phyloP scores from a whole-genome alignment of 768 basidiomycete genomes.

The Terana coerulea region DNA sequence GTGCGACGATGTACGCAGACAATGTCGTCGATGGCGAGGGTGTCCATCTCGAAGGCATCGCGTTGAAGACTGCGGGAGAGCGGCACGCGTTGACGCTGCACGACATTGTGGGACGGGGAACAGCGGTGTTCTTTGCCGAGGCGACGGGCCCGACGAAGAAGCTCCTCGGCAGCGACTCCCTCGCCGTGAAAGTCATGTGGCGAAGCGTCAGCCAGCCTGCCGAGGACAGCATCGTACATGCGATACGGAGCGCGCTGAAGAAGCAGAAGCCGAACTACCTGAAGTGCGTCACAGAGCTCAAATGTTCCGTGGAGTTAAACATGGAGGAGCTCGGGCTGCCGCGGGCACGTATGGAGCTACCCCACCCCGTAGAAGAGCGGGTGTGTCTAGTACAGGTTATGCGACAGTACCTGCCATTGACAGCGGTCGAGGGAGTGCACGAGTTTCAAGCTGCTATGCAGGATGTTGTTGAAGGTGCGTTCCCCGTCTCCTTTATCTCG shows the following conservation, averaged over 20 bases:
- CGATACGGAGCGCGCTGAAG: neutral
- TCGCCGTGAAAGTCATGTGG: conserved; percentile 2
- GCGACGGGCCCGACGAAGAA: neutral
- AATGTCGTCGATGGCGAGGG: neutral
- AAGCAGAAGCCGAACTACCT: neutral
- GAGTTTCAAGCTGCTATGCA: neutral
- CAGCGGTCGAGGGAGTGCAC: neutral
- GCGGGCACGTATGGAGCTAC: neutral
- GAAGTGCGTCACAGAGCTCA: neutral
- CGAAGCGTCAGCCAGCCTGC: neutral
- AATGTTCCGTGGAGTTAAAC: neutral
- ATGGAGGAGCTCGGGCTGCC: conserved; percentile 9
- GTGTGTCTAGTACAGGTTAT: conserved; percentile 1
- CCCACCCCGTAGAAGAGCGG: neutral
- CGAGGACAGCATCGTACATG: neutral
- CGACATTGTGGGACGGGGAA: neutral
- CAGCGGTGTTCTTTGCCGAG: neutral
- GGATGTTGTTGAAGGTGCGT: conserved; percentile 3
- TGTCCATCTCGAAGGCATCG: neutral
- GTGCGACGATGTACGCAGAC: neutral
- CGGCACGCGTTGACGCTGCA: neutral
- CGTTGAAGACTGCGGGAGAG: neutral
- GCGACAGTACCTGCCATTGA: conserved; percentile 1
- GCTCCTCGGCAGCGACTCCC: neutral
- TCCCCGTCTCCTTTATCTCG: neutral